A percentile compares a stretch with the other conserved stretches of the same genome.
Conservation (phyloP, 2,329 filamentous ascomycete genomes). For the Cercospora sesami region DNA sequence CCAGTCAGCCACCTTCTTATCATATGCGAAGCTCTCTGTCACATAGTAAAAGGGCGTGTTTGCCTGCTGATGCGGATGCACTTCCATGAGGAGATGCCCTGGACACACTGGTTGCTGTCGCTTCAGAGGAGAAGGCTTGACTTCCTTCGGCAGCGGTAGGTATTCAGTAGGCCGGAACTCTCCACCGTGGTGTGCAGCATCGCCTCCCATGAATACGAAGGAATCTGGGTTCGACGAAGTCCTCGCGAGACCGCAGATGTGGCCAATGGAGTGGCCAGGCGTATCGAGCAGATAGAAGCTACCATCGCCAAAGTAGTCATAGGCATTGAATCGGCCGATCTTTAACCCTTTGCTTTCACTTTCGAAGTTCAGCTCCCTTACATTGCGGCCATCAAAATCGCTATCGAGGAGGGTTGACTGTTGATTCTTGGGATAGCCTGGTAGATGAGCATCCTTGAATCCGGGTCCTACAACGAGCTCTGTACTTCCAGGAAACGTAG, state of each 20-base stretch:
- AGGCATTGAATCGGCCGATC: conserved; percentile 50
- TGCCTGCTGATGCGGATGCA: conserved; percentile 41
- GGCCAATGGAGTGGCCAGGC: conserved; percentile 55
- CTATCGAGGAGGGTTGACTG: conserved; percentile 44
- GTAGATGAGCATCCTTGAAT: conserved; percentile 45
- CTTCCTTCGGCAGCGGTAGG: conserved; percentile 41
- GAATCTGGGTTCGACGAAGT: conserved; percentile 40
- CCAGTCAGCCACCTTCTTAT: conserved; percentile 41
- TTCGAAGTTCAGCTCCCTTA: conserved; percentile 41
- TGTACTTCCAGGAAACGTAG: conserved; percentile 46
- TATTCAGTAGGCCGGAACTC: conserved; percentile 46
- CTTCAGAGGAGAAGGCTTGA: conserved; percentile 32
- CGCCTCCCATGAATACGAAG: conserved; percentile 55
- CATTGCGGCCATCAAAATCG: conserved; percentile 44
- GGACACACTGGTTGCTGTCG: conserved; percentile 41
- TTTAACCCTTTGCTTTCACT: conserved; percentile 40
- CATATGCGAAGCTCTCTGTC: conserved; percentile 37
- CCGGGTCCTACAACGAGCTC: conserved; percentile 52
- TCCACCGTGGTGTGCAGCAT: conserved; percentile 43
- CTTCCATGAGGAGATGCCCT: conserved; percentile 43
- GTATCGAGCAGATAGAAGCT: conserved; percentile 57
- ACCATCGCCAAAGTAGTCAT: conserved; percentile 59
- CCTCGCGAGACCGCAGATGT: conserved; percentile 53
- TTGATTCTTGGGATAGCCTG: conserved; percentile 48
- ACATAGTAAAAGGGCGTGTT: conserved; percentile 42